Evolutionary conservation across 2,329 filamentous ascomycete species (phyloP).

Genomic region (Thielaviopsis populi): DNA sequence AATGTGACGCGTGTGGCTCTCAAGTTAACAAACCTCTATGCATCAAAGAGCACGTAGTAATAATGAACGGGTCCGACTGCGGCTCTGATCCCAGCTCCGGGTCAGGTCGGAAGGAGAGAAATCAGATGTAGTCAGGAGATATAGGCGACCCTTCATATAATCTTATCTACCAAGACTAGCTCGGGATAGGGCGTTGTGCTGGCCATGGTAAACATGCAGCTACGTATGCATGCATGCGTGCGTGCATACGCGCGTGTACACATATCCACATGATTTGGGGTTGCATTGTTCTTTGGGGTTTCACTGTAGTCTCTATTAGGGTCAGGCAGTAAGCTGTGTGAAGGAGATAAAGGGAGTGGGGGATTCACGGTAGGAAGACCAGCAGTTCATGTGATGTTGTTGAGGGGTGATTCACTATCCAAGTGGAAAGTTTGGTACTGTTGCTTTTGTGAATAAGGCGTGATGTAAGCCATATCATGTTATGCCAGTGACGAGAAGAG

Average conservation of each 20-base stretch:
- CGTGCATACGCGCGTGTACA: neutral
- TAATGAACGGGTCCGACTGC: neutral
- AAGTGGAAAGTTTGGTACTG: neutral
- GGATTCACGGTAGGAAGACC: neutral
- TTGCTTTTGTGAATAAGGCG: neutral
- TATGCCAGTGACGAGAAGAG: neutral
- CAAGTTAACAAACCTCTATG: too few species aligned
- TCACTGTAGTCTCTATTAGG: neutral
- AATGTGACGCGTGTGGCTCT: too few species aligned
- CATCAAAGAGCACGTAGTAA: too few species aligned
- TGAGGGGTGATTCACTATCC: neutral
- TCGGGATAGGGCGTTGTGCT: neutral
- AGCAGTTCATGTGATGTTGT: neutral
- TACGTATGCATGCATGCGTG: neutral
- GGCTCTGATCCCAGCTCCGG: neutral
- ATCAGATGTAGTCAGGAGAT: too few species aligned
- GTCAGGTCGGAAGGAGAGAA: neutral
- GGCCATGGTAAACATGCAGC: neutral
- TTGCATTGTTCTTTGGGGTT: conserved; percentile 1
- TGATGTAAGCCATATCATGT: neutral
- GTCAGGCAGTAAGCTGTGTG: neutral
- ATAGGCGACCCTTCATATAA: neutral
- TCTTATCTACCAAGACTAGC: neutral
- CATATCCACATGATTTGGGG: neutral
- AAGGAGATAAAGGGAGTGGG: neutral